Conservation (phyloP, 176 grass and related monocot species). For the Thalia dealbata region DNA sequence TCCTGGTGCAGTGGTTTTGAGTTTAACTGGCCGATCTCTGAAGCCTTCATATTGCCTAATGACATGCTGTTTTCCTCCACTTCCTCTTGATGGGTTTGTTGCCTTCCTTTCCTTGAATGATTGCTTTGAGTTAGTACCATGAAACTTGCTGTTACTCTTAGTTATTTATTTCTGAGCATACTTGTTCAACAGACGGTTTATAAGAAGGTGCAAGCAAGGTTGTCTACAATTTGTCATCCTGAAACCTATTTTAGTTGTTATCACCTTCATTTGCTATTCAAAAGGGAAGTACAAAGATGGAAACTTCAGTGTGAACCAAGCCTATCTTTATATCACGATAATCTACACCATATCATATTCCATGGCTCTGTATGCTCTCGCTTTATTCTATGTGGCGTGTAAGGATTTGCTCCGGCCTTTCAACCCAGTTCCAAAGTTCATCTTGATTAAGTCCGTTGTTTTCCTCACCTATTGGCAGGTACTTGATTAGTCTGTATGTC, state of each 20-base stretch:
- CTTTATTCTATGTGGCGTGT: constrained; percentile 87
- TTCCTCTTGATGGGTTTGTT: constrained; percentile 93
- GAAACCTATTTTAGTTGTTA: constrained; percentile 93
- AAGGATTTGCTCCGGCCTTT: constrained; percentile 81
- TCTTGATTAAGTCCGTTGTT: constrained; percentile 94
- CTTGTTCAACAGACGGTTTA: constrained; percentile 71
- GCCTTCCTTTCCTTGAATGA: not conserved
- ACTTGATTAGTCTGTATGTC: constrained; percentile 1
- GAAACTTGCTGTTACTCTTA: not conserved
- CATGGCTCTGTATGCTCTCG: constrained; percentile 78
- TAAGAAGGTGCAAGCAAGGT: constrained; percentile 97
- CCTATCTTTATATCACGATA: constrained; percentile 97
- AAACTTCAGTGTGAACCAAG: constrained; percentile 85
- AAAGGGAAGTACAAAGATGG: constrained; percentile 90
- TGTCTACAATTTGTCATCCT: constrained; percentile 97
- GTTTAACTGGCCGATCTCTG: constrained; percentile 61
- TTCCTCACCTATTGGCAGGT: constrained; percentile 99
- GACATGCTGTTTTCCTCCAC: constrained; percentile 91
- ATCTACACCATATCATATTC: constrained; percentile 95
- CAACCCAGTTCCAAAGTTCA: constrained; percentile 94
- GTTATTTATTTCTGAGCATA: not conserved
- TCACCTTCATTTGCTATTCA: constrained; percentile 91
- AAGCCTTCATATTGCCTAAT: constrained; percentile 89
- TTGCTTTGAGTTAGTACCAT: no score
- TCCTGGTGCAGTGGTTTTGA: constrained; percentile 70